Base-by-base conservation (phyloP, 2,329 filamentous ascomycete species). In the Mycocentrospora acerina region DNA sequence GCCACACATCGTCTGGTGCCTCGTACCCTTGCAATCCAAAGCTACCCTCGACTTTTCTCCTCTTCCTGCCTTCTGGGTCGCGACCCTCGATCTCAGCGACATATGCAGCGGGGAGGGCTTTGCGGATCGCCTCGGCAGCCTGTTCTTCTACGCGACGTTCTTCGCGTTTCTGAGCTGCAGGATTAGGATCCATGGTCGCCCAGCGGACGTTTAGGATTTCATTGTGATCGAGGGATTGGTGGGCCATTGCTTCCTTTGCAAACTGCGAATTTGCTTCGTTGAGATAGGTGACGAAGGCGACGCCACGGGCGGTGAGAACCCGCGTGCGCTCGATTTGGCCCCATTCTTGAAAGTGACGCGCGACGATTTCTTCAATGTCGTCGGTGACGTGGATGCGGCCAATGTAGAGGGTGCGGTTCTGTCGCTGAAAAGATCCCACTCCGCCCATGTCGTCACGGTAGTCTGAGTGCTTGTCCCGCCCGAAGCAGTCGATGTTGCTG, bases 391-490 rank as follows among this genome's bases (percentile, higher is more conserved):
- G 89, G 66, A 98, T 96, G 32, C 90, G 78, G 4, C 93, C 93
- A 1, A 96, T 81, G 58, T 98, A 98, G 5, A 98, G 75, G 1
- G 93, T 98, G 22, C 93, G 79, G 64, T 98, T 98, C 61, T 95
- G 88, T 15, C 93, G 79, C 81, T 90, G 85, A 62, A 98, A 98
- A 46, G 82, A 89, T 17, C 93, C 93, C 2, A 96, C 90, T 51
- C 94, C 94, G 36, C 91, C 90, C 93, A 98, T 97, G 66, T 97
- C 91, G 64, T 97, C 91, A 58, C 90, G 77, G 70, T 96, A 97
- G 62, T 95, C 91, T 47, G 81, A 85, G 60, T 89, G 87, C 72
- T 95, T 95, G 75, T 96, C 91, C 42, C 91, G 79, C 2, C 89
- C 89, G 60, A 98, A 98, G 62, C 90, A 95, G 71, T 98, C 93